These are phyloP conservation scores for Beauveria bassiana DNA, from an alignment of 2,329 filamentous ascomycete species.

Conservation along the genomic window DNA sequence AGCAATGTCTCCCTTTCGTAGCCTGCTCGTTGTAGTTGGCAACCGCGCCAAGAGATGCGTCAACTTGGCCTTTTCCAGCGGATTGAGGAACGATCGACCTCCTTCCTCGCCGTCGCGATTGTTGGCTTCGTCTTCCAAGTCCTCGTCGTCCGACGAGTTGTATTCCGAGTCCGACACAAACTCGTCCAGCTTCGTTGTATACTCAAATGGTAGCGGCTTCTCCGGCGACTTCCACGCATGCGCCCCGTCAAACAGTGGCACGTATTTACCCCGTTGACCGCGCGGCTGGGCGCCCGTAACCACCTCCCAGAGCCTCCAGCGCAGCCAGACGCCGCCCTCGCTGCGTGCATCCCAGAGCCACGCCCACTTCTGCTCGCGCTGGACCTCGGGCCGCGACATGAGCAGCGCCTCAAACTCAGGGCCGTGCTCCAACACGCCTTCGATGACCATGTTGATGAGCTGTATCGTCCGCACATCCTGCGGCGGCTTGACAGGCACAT, in stretches of 20 bases:
- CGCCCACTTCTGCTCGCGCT: constrained; percentile 81
- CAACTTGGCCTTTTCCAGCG: constrained; percentile 75
- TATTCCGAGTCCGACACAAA: constrained; percentile 80
- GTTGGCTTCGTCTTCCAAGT: constrained; percentile 49
- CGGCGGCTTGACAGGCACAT: constrained; percentile 69
- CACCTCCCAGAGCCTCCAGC: constrained; percentile 84
- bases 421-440: constrained; percentile 70
- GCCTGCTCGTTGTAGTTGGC: constrained; percentile 63
- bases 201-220: constrained; percentile 70
- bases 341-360: constrained; percentile 88
- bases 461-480: constrained; percentile 70
- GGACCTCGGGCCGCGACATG: constrained; percentile 79
- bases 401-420: constrained; percentile 85
- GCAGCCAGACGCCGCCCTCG: constrained; percentile 78
- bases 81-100: constrained; percentile 65
- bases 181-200: constrained; percentile 65
- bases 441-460: constrained; percentile 82
- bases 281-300: constrained; percentile 55
- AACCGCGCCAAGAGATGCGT: constrained; percentile 76
- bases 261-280: constrained; percentile 41
- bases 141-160: constrained; percentile 79
- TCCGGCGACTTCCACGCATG: constrained; percentile 73
- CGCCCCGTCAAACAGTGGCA: constrained; percentile 67
- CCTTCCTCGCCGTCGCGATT: constrained; percentile 36
- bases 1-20: constrained; percentile 80